These are phyloP conservation scores for Lepidium africanum DNA, from an alignment of 345 rosid genomes.

Conservation along the genomic window DNA sequence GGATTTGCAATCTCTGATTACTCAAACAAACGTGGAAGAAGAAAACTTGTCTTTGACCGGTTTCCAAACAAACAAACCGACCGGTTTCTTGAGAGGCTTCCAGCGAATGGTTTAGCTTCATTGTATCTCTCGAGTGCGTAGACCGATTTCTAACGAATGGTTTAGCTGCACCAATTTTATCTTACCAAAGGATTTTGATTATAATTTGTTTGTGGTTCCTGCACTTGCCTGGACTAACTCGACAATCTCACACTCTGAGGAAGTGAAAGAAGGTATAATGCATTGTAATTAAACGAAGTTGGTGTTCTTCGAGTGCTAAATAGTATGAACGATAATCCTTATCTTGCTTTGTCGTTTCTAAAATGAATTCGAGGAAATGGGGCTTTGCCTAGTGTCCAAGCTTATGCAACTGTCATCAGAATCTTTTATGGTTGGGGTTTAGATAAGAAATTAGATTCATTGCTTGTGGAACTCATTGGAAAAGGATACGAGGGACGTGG, in stretches of 20 bases:
- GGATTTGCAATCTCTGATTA: background rate
- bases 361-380: conserved; percentile 36
- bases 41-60: conserved; percentile 54
- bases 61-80: no score
- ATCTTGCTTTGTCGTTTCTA: conserved; percentile 44
- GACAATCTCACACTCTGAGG: conserved; percentile 16
- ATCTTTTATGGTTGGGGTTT: conserved; percentile 39
- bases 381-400: conserved; percentile 34
- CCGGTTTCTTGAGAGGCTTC: no score
- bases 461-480: conserved; percentile 32
- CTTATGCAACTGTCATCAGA: conserved; percentile 41
- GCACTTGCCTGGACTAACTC: conserved; percentile 24
- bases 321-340: conserved; percentile 39
- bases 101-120: no score
- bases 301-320: conserved; percentile 33
- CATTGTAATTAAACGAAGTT: conserved; percentile 27
- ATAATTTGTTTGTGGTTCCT: conserved; percentile 17
- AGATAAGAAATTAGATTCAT: conserved; percentile 29
- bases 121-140: conserved; percentile 48
- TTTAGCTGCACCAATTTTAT: conserved; percentile 49
- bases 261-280: background rate
- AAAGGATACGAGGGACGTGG: conserved; percentile 20
- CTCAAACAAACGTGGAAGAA: background rate
- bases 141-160: conserved; percentile 17
- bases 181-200: conserved; percentile 69